Evolutionary conservation across 345 rosid genomes (phyloP).

Genomic region (Citrus hindsii): DNA sequence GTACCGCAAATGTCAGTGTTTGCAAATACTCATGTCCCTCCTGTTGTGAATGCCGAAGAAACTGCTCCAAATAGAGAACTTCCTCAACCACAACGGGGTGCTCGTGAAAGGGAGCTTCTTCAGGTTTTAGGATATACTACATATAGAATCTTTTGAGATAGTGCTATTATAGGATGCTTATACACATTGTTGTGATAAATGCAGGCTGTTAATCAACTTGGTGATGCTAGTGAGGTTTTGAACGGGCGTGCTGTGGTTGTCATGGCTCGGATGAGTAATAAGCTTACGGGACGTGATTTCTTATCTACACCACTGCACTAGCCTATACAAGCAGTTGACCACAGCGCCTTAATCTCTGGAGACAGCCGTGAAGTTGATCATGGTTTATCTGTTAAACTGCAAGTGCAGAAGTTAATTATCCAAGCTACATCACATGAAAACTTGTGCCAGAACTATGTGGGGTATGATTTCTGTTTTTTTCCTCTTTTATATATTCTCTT

Average conservation of each 20-base stretch:
- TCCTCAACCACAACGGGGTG: slow-evolving; percentile 88
- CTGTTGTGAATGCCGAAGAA: slow-evolving; percentile 63
- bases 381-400: slow-evolving; percentile 85
- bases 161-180: slow-evolving; percentile 1
- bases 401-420: slow-evolving; percentile 86
- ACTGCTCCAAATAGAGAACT: slow-evolving; percentile 61
- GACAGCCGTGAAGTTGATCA: slow-evolving; percentile 88
- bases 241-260: slow-evolving; percentile 93
- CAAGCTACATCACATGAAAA: slow-evolving; percentile 92
- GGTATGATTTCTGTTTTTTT: slow-evolving; percentile 45
- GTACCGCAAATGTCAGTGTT: slow-evolving; percentile 85
- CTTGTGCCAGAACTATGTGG: slow-evolving; percentile 94
- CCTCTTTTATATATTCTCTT: neutral
- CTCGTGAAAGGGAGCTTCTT: slow-evolving; percentile 89
- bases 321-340: slow-evolving; percentile 54
- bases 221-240: slow-evolving; percentile 95
- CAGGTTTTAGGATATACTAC: slow-evolving; percentile 49
- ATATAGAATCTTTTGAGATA: neutral
- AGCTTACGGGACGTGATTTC: slow-evolving; percentile 95
- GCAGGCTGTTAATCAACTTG: slow-evolving; percentile 94
- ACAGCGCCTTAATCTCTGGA: slow-evolving; percentile 68
- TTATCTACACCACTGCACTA: slow-evolving; percentile 43
- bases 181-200: slow-evolving; percentile 1
- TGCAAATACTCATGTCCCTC: slow-evolving; percentile 46
- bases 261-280: slow-evolving; percentile 91